These are phyloP conservation scores for Alternaria angustiovoidea DNA, from an alignment of 2,329 filamentous ascomycete species.

Conservation along the genomic window DNA sequence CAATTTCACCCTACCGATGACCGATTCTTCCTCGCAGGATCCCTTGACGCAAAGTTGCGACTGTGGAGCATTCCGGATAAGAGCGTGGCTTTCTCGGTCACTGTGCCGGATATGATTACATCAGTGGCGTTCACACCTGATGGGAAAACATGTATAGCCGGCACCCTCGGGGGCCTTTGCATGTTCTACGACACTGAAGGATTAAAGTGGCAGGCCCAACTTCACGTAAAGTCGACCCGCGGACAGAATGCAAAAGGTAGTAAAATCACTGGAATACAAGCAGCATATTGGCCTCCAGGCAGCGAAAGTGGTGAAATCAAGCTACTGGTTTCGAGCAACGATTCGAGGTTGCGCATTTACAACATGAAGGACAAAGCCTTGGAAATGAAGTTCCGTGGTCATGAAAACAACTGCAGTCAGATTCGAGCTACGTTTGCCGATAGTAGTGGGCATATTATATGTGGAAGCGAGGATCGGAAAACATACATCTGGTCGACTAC, in stretches of 20 bases:
- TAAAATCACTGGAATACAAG: constrained; percentile 95
- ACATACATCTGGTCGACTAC: constrained; percentile 88
- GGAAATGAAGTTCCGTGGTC: constrained; percentile 89
- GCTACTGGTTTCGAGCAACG: constrained; percentile 90
- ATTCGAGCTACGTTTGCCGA: constrained; percentile 90
- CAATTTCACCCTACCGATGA: constrained; percentile 95
- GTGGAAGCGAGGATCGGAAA: constrained; percentile 89
- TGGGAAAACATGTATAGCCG: constrained; percentile 87
- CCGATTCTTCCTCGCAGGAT: constrained; percentile 94
- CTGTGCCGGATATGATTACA: constrained; percentile 86
- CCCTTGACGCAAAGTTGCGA: constrained; percentile 84
- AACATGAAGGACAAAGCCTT: constrained; percentile 84
- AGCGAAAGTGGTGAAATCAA: constrained; percentile 74
- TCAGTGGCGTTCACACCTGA: constrained; percentile 94
- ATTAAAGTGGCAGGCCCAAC: constrained; percentile 80
- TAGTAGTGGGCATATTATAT: constrained; percentile 84
- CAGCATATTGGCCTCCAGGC: constrained; percentile 67
- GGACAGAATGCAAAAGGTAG: constrained; percentile 95
- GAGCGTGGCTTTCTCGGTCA: constrained; percentile 81
- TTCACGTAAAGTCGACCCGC: constrained; percentile 90
- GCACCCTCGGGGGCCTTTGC: constrained; percentile 83
- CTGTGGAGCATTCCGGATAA: constrained; percentile 98
- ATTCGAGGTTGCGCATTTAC: constrained; percentile 90
- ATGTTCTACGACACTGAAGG: constrained; percentile 94
- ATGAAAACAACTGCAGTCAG: constrained; percentile 89